Conservation (phyloP, 768 basidiomycete genomes). For the Phylloporus sp. region DNA sequence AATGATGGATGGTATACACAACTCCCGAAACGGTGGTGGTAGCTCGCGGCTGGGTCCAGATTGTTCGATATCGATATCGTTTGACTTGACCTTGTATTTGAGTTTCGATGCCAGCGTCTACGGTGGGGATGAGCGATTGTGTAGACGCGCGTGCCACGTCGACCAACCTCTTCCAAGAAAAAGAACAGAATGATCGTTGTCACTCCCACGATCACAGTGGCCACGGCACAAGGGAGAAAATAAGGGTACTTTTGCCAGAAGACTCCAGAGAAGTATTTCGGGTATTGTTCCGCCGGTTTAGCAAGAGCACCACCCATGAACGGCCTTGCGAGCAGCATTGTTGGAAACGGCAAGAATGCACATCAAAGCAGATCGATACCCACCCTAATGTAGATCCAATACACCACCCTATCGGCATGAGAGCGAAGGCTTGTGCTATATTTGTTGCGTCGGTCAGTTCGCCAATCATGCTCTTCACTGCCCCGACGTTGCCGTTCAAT, state of each 20-base stretch:
- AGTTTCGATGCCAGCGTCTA: constrained; percentile 12
- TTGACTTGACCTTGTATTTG: background rate
- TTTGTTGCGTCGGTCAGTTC: constrained; percentile 52
- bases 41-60: background rate
- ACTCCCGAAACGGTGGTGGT: constrained; percentile 43
- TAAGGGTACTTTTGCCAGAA: constrained; percentile 53
- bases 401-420: constrained; percentile 30
- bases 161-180: constrained; percentile 52
- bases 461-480: constrained; percentile 62
- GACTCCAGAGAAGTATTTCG: constrained; percentile 39
- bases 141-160: too few relatives aligned
- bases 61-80: constrained; percentile 2
- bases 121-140: constrained; percentile 4
- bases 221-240: constrained; percentile 63
- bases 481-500: constrained; percentile 34
- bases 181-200: constrained; percentile 41
- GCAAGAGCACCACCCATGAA: constrained; percentile 54
- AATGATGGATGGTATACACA: constrained; percentile 31
- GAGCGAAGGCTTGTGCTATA: constrained; percentile 27
- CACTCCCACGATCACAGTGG: constrained; percentile 47
- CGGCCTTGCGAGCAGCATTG: constrained; percentile 5
- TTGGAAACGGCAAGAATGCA: background rate
- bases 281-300: constrained; percentile 51
- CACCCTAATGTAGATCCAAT: constrained; percentile 34
- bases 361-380: constrained; percentile 10